phyloP scores from a whole-genome alignment of 805 yeast species.

The Clavispora asparagi region DNA sequence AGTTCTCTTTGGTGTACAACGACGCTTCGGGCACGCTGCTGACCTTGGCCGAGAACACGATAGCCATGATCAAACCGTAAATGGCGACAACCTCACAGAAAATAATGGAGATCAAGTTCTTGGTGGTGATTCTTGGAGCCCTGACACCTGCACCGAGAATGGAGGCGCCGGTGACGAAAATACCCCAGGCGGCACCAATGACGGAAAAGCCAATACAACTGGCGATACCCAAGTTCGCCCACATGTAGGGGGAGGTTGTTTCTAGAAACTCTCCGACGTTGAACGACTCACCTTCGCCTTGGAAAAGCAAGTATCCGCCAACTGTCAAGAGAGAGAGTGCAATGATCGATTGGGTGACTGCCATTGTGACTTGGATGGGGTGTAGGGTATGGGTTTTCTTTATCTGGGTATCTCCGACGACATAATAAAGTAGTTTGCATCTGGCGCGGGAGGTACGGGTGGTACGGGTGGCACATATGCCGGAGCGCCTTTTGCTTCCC shows the following conservation, averaged over 20 bases:
- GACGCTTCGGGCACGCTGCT: constrained; percentile 59
- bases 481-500: background rate
- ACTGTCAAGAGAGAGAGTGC: constrained; percentile 31
- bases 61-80: constrained; percentile 95
- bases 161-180: constrained; percentile 90
- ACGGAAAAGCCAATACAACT: constrained; percentile 91
- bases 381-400: background rate
- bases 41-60: constrained; percentile 90
- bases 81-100: constrained; percentile 99
- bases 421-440: background rate
- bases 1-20: constrained; percentile 71
- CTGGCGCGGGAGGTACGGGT: constrained; percentile 4
- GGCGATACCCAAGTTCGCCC: constrained; percentile 91
- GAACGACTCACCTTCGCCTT: constrained; percentile 88
- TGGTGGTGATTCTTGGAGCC: constrained; percentile 95
- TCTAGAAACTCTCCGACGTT: constrained; percentile 85
- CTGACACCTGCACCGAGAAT: constrained; percentile 97
- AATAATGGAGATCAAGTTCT: constrained; percentile 91
- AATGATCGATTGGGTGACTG: constrained; percentile 21
- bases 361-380: constrained; percentile 8
- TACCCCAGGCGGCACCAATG: constrained; percentile 99
- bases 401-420: constrained; percentile 9
- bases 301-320: constrained; percentile 69
- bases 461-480: constrained; percentile 7
- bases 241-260: constrained; percentile 88